Percentiles rank a stretch among this genome's conserved stretches.
phyloP scores from a whole-genome alignment of 1,284 basidiomycete species.

The Ustilago nuda region DNA sequence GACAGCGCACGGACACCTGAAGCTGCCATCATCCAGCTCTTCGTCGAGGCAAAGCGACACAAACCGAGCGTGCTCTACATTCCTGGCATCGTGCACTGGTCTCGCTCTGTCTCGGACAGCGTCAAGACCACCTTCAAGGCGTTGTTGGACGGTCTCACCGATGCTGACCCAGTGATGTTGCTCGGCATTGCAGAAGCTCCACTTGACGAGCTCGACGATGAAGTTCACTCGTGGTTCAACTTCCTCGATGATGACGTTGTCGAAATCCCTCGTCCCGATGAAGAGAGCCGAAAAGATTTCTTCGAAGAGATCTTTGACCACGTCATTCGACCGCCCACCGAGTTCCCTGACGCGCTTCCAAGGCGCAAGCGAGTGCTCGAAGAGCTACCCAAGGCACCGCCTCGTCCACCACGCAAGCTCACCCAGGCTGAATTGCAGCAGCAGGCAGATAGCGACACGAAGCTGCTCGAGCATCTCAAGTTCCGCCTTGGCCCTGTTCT shows the following conservation, averaged over 20 bases:
- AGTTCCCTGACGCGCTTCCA: slow-evolving; percentile 90
- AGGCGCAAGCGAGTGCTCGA: slow-evolving; percentile 86
- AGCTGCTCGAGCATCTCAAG: slow-evolving; percentile 83
- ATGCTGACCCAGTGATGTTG: slow-evolving; percentile 90
- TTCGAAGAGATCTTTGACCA: slow-evolving; percentile 74
- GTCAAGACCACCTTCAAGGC: slow-evolving; percentile 86
- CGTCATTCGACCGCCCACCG: slow-evolving; percentile 76
- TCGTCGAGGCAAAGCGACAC: slow-evolving; percentile 95
- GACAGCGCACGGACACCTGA: slow-evolving; percentile 91
- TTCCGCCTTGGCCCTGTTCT: slow-evolving; percentile 87
- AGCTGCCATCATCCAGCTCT: slow-evolving; percentile 93
- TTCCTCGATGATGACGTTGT: slow-evolving; percentile 80
- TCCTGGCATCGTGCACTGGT: slow-evolving; percentile 88
- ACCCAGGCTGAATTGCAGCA: slow-evolving; percentile 84
- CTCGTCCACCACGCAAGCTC: slow-evolving; percentile 84
- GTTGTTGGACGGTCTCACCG: slow-evolving; percentile 88
- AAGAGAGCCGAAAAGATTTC: slow-evolving; percentile 79
- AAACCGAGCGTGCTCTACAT: slow-evolving; percentile 96
- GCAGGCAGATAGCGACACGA: slow-evolving; percentile 84
- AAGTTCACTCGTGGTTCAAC: slow-evolving; percentile 94
- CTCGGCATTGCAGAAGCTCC: slow-evolving; percentile 87
- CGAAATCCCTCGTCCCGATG: slow-evolving; percentile 71
- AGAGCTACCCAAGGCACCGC: slow-evolving; percentile 86
- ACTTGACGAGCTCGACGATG: slow-evolving; percentile 79
- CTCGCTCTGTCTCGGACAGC: slow-evolving; percentile 83